These are phyloP conservation scores for Ogataea ramenticola DNA, from an alignment of 805 yeast species.

Conservation along the genomic window DNA sequence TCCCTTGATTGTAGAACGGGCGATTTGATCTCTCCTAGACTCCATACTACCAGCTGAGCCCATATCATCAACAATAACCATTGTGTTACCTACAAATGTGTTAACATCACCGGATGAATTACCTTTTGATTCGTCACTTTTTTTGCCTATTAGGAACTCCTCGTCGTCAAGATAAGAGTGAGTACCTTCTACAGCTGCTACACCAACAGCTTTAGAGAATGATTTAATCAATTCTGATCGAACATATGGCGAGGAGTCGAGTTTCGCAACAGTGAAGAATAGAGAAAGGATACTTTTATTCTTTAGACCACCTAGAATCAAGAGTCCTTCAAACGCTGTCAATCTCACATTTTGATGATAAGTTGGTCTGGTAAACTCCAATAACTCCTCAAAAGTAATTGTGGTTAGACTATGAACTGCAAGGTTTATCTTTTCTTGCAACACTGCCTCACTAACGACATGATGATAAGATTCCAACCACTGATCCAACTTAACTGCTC, in stretches of 20 bases:
- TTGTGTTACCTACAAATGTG: constrained; percentile 16
- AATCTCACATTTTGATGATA: constrained; percentile 47
- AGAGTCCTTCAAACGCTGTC: constrained; percentile 62
- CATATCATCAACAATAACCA: constrained; percentile 55
- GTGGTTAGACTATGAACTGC: constrained; percentile 47
- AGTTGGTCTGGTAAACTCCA: constrained; percentile 43
- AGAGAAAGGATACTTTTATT: constrained; percentile 55
- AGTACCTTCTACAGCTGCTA: constrained; percentile 59
- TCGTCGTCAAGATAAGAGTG: constrained; percentile 56
- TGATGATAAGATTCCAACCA: constrained; percentile 76
- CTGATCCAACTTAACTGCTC: constrained; percentile 72
- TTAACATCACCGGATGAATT: neutral
- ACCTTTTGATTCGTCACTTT: constrained; percentile 1
- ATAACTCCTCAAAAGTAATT: constrained; percentile 46
- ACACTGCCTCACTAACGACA: constrained; percentile 45
- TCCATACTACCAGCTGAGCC: constrained; percentile 34
- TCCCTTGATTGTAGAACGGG: constrained; percentile 59
- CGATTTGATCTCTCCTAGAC: constrained; percentile 54
- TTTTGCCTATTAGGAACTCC: constrained; percentile 34
- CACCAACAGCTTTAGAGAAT: constrained; percentile 49
- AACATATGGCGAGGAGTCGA: constrained; percentile 50
- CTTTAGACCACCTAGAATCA: constrained; percentile 71
- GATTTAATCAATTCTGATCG: constrained; percentile 40
- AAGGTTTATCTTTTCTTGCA: constrained; percentile 53
- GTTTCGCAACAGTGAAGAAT: constrained; percentile 47